These are phyloP conservation scores for Hypoxylon rubiginosum DNA, from an alignment of 2,329 filamentous ascomycete genomes.

Conservation along the genomic window DNA sequence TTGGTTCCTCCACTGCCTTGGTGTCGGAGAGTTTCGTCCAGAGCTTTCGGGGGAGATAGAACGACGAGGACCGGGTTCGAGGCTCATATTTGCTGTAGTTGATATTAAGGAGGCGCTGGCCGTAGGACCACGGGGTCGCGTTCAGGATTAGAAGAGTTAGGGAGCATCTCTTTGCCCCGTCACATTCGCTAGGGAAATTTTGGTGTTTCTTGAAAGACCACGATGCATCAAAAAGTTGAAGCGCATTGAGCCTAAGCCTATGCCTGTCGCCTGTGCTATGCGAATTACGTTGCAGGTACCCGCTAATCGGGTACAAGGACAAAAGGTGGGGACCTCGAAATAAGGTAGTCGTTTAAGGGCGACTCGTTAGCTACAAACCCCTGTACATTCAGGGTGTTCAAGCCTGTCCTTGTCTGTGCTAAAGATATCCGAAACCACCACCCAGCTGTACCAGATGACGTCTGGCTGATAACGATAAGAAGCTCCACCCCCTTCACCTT, in stretches of 20 bases:
- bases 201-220: constrained; percentile 36
- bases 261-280: constrained; percentile 28
- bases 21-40: constrained; percentile 81
- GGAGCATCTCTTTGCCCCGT: constrained; percentile 48
- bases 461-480: constrained; percentile 41
- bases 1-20: constrained; percentile 82
- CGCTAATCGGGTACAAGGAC: constrained; percentile 30
- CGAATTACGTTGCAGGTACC: constrained; percentile 45
- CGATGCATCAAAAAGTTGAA: constrained; percentile 38
- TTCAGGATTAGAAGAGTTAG: constrained; percentile 35
- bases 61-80: constrained; percentile 70
- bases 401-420: constrained; percentile 17
- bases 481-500: constrained; percentile 18
- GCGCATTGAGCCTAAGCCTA: constrained; percentile 37
- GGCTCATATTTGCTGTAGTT: constrained; percentile 66
- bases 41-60: constrained; percentile 85
- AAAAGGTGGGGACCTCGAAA: constrained; percentile 22
- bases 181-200: constrained; percentile 42
- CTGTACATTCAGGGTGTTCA: constrained; percentile 24
- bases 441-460: constrained; percentile 27
- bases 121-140: constrained; percentile 47
- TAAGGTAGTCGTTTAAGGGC: constrained; percentile 8
- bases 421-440: constrained; percentile 25
- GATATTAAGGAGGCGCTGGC: constrained; percentile 47
- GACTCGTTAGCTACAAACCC: constrained; percentile 23